Evolutionary conservation across 176 grass and related monocot genomes (phyloP), one percentile per base, ranked within the genome.

Genomic region (Thalia dealbata): DNA sequence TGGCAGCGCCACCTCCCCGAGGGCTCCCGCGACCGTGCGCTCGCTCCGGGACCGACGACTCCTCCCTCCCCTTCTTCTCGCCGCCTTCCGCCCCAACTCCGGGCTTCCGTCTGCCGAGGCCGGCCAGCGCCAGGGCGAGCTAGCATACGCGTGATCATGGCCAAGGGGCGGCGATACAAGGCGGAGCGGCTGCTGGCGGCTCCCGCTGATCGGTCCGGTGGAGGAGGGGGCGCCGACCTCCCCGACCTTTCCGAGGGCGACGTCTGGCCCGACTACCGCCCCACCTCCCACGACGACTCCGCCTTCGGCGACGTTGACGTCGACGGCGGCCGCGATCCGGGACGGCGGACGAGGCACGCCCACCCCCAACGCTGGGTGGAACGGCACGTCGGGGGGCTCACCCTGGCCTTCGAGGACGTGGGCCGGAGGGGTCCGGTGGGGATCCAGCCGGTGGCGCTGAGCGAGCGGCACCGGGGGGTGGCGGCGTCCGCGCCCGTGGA

Each of bases 401-500:
- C 65, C 65, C 9, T 68, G 19, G 65, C 16, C 65, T 44, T 68
- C 35, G 21, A 44, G 32, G 19, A 24, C 38, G 2, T 16, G 3
- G 19, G 22, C 38, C 7, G 0, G 10, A 35, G 19, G 28, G 26
- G n/a, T 29, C 7, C 62, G 14, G 28, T 13, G 21, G 16, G 1
- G 61, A 0, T 29, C 14, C 32, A 67, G 25, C 30, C 21, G 3
- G 19, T 5, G 9, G 19, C 0, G 0, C 32, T 9, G 18, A 19
- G 19, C 65, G 65, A 44, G 19, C 35, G 30, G 35, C 65, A 83
- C 21, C 50, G 32, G 10, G 19, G 22, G n/a, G 50, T 12, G 6
- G 75, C 10, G 0, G 74, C 81, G n/a, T 78, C 81, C 50, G 76
- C 60, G 44, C 75, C 81, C 14, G 59, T 84, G 25, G 73, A 61